phyloP scores from a whole-genome alignment of 345 rosid genomes.

The Eucalyptus paniculata region DNA sequence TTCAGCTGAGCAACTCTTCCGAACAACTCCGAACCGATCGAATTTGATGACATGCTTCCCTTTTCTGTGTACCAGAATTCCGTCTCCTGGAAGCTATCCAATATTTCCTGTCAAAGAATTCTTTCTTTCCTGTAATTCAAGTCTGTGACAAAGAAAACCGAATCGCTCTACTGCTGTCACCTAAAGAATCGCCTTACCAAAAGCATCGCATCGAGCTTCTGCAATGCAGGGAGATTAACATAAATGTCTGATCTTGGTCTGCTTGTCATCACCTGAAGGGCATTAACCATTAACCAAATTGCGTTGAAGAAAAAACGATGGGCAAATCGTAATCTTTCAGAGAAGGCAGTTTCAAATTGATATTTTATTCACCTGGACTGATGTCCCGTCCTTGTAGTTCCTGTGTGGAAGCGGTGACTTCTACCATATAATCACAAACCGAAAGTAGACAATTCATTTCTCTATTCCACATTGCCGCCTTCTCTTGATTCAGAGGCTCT shows the following conservation, averaged over 20 bases:
- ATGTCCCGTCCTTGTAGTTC: constrained; percentile 45
- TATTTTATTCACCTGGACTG: constrained; percentile 40
- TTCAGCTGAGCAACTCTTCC: constrained; percentile 55
- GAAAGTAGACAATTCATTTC: constrained; percentile 89
- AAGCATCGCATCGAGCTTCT: constrained; percentile 81
- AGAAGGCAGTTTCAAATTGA: not conserved
- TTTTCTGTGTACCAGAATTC: constrained; percentile 96
- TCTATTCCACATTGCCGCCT: constrained; percentile 76
- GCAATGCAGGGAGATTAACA: constrained; percentile 79
- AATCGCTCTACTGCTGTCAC: not conserved
- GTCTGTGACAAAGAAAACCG: not conserved
- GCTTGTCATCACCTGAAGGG: constrained; percentile 59
- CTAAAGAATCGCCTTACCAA: constrained; percentile 19
- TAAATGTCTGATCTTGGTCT: constrained; percentile 65
- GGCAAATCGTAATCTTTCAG: not conserved
- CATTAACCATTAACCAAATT: not conserved
- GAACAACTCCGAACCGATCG: constrained; percentile 61
- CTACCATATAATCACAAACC: constrained; percentile 76
- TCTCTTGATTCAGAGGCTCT: constrained; percentile 76
- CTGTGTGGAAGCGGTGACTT: constrained; percentile 48
- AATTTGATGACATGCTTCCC: constrained; percentile 65
- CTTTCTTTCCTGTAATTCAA: not conserved
- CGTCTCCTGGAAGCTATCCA: constrained; percentile 62
- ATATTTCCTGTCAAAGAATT: constrained; percentile 53
- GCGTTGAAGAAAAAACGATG: not conserved